Base-by-base conservation (phyloP, 2,329 filamentous ascomycete genomes). In the Cladosporium sp. region DNA sequence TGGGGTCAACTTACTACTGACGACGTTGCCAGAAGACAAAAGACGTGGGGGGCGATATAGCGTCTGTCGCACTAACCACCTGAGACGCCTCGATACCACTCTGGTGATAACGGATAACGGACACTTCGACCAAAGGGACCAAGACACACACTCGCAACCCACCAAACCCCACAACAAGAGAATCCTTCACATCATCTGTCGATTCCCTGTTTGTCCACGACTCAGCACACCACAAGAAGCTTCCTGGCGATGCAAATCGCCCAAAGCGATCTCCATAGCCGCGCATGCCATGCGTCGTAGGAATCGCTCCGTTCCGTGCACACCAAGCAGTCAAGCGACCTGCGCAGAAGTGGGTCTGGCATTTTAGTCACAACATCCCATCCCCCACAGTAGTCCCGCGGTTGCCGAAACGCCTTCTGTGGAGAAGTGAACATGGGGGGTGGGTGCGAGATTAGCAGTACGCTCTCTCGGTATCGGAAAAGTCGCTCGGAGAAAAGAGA, bases 301-400 rank as follows among this genome's bases (percentile, higher is more conserved):
- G 45, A 48, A 28, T 48, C 45, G 45, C 45, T 48, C 45, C 45
- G 45, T 48, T 48, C 45, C 45, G 45, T 45, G 42, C 42, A 28
- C 42, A 17, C 25, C 15, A 45, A 22, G n/a, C n/a, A n/a, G 25
- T 28, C 25, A 28, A 28, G 4, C 25, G 25, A 28, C 40, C 13
- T n/a, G 40, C 22, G 24, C 40, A 44, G 40, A 44, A 25, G 42
- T 45, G 42, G 42, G 42, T 45, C 42, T 45, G 13, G n/a, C n/a
- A n/a, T 13, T 10, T 45, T 25, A 45, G 8, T 15, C 24, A n/a
- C 42, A 45, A n/a, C n/a, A n/a, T n/a, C 20, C 24, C 24, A 25
- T 20, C 39, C 42, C 42, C n/a, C 42, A 45, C 12, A 42, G 17
- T 22, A 19, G 17, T 45, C 42, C 42, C 22, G 24, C 42, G 22